phyloP scores from a whole-genome alignment of 208 protist species.

The Zelonia costaricensis region DNA sequence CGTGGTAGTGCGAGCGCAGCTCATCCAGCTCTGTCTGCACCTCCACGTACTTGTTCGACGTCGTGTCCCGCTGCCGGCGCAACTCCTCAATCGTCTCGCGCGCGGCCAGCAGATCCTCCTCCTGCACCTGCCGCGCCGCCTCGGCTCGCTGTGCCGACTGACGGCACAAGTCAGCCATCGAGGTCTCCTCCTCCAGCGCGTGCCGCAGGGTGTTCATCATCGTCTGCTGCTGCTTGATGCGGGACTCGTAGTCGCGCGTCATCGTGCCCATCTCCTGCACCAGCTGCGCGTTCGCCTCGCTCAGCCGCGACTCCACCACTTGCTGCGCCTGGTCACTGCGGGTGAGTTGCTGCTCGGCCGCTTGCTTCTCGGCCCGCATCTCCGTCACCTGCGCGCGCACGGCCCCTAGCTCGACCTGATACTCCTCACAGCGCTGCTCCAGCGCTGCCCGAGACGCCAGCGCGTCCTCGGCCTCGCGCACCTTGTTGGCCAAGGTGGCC shows the following conservation, averaged over 20 bases:
- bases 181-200: slow-evolving; percentile 60
- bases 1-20: slow-evolving; percentile 43
- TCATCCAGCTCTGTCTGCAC: slow-evolving; percentile 52
- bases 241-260: slow-evolving; percentile 47
- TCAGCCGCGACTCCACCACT: slow-evolving; percentile 30
- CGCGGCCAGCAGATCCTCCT: slow-evolving; percentile 35
- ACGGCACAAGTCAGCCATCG: slow-evolving; percentile 47
- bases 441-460: slow-evolving; percentile 23
- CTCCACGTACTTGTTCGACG: slow-evolving; percentile 25
- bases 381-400: slow-evolving; percentile 47
- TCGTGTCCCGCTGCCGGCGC: slow-evolving; percentile 4
- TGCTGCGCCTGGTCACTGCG: slow-evolving; percentile 24
- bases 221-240: slow-evolving; percentile 62
- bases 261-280: slow-evolving; percentile 39
- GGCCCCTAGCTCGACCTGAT: slow-evolving; percentile 48
- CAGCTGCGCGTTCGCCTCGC: slow-evolving; percentile 36
- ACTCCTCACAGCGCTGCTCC: slow-evolving; percentile 42
- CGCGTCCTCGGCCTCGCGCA: slow-evolving; percentile 14
- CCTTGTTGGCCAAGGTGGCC: slow-evolving; percentile 1
- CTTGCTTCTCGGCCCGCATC: slow-evolving; percentile 13
- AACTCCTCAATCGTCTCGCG: slow-evolving; percentile 30
- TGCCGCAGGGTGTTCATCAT: slow-evolving; percentile 55
- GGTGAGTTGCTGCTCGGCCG: slow-evolving; percentile 20
- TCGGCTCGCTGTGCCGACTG: slow-evolving; percentile 37
- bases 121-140: slow-evolving; percentile 29